Base-by-base conservation (phyloP, 2,329 filamentous ascomycete species). In the Sporothrix protearum region DNA sequence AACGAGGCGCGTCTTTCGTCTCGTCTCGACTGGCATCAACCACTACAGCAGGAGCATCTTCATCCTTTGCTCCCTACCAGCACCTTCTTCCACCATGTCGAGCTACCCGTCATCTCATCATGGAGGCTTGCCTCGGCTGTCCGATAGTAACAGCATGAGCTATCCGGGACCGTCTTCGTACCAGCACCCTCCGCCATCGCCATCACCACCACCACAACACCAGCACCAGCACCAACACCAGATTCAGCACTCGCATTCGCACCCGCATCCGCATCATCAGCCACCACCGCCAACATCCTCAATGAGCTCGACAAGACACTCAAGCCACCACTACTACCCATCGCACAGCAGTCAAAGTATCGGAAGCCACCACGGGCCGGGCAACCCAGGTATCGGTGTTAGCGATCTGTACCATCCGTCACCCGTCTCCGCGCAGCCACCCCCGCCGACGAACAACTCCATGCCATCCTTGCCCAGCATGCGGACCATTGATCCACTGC, bases 381-480 rank as follows among this genome's bases (percentile, higher is more conserved):
- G 71, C 36, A 71, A 68, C 39, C 39, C 55, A 8, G 49, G 71
- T 25, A 66, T 71, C 55, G 33, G 69, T 19, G 55, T 72, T 36
- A 71, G 61, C 49, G 76, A 77, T 14, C 72, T 76, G 19, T 77
- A 76, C 68, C 75, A 72, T 25, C 28, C 72, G 22, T 71, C 75
- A 22, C 75, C 74, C 9, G 57, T 51, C 19, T 63, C 73, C 8
- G 72, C 71, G 3, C 73, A 72, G 33, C 39, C 42, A 19, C 68
- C 45, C 19, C 63, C 63, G 22, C 39, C 59, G 36, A 30, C 33
- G 14, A 53, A 33, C 28, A 30, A 57, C 72, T 71, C 30, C 63
- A 49, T 30, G 16, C 74, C 75, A 22, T 73, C 76, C 2, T 71
- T 78, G 30, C 77, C 77, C 55, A 76, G 77, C 71, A 76, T 78